Evolutionary conservation across 2,329 filamentous ascomycete genomes (phyloP).

Genomic region (Pseudogymnoascus destructans): DNA sequence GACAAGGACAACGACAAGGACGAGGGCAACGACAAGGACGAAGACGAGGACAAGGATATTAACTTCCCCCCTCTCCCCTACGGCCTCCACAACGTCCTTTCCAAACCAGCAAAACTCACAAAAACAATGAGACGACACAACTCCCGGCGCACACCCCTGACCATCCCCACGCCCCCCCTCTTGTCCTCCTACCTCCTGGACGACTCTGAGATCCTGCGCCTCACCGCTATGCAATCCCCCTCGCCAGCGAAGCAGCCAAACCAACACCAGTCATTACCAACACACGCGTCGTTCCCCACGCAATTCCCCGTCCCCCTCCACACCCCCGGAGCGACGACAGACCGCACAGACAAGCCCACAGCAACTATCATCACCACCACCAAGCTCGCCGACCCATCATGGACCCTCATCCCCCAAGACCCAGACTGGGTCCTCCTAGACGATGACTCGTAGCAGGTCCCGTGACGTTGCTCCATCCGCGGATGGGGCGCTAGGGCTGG

Average conservation of each 20-base stretch:
- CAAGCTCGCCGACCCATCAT: background rate
- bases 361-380: background rate
- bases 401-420: background rate
- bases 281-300: background rate
- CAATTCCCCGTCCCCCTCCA: background rate
- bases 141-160: background rate
- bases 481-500: background rate
- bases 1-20: background rate
- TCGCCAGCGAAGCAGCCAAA: background rate
- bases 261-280: background rate
- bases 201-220: background rate
- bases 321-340: background rate
- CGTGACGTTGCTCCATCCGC: background rate
- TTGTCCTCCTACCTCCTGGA: background rate
- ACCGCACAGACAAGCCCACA: background rate
- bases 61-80: background rate
- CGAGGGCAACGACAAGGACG: background rate
- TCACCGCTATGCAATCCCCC: background rate
- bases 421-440: constrained; percentile 1
- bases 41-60: background rate
- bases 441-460: constrained; percentile 7
- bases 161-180: background rate
- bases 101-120: background rate
- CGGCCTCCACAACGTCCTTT: background rate
- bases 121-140: background rate